These are phyloP conservation scores for Conidiobolus incongruus DNA, from an alignment of 371 early-diverging fungal species.

Conservation along the genomic window DNA sequence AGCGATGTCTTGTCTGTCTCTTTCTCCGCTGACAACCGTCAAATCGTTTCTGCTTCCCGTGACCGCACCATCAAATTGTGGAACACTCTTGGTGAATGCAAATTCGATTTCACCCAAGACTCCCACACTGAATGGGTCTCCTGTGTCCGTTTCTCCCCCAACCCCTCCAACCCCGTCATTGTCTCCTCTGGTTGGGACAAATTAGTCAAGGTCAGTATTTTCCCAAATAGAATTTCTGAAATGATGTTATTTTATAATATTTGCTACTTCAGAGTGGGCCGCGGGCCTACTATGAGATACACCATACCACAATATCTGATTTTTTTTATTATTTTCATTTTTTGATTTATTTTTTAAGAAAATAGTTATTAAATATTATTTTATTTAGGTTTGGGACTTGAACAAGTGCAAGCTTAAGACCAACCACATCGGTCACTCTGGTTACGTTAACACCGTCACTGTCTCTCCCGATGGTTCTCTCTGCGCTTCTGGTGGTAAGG, in stretches of 20 bases:
- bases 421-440: conserved; percentile 97
- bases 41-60: conserved; percentile 93
- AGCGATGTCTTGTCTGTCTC: conserved; percentile 92
- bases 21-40: conserved; percentile 98
- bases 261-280: conserved; percentile 40
- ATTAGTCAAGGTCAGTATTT: conserved; percentile 74
- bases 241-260: conserved; percentile 10
- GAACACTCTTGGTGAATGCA: conserved; percentile 99
- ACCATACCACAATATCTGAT: conserved; percentile 10
- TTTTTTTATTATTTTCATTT: not conserved
- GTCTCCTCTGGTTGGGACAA: conserved; percentile 98
- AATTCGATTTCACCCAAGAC: conserved; percentile 82
- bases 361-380: not conserved
- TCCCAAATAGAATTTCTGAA: not conserved
- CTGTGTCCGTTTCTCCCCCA: conserved; percentile 96
- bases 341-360: not conserved
- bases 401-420: conserved; percentile 93
- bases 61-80: conserved; percentile 98
- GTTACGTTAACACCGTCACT: conserved; percentile 93
- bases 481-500: conserved; percentile 99
- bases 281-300: conserved; percentile 27
- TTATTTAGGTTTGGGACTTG: conserved; percentile 84
- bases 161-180: conserved; percentile 90
- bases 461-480: conserved; percentile 99
- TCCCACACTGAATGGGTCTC: conserved; percentile 96